Conservation (phyloP, 2,329 filamentous ascomycete genomes). For the Cercospora berteroae region DNA sequence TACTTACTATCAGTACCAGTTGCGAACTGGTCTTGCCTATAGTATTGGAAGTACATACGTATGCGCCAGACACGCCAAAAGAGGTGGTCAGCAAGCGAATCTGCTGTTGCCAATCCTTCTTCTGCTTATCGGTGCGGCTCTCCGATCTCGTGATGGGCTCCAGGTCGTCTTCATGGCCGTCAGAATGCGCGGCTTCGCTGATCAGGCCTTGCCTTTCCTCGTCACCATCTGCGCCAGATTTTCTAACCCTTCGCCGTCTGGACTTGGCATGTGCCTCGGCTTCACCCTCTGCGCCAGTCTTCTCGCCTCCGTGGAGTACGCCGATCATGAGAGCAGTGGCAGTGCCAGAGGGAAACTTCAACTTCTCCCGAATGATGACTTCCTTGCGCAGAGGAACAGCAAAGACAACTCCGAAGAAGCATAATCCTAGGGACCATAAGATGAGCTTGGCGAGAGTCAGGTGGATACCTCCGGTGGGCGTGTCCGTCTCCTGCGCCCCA, state of each 20-base stretch:
- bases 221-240: slow-evolving; percentile 19
- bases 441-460: slow-evolving; percentile 69
- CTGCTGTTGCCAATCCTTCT: slow-evolving; percentile 60
- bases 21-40: slow-evolving; percentile 7
- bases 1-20: slow-evolving; percentile 41
- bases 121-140: slow-evolving; percentile 17
- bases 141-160: slow-evolving; percentile 15
- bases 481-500: background rate
- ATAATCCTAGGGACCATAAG: slow-evolving; percentile 87
- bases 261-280: slow-evolving; percentile 38
- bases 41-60: slow-evolving; percentile 38
- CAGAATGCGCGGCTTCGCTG: slow-evolving; percentile 18
- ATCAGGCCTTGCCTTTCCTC: slow-evolving; percentile 41
- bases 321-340: slow-evolving; percentile 92
- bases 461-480: slow-evolving; percentile 28
- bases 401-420: slow-evolving; percentile 96
- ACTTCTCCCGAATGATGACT: slow-evolving; percentile 86
- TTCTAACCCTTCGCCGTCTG: slow-evolving; percentile 17
- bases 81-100: slow-evolving; percentile 60
- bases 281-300: slow-evolving; percentile 37
- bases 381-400: slow-evolving; percentile 86
- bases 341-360: slow-evolving; percentile 93
- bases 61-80: slow-evolving; percentile 58
- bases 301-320: slow-evolving; percentile 70
- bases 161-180: slow-evolving; percentile 28